Base-by-base conservation (phyloP, 805 yeast genomes). In the Metschnikowia cubensis region DNA sequence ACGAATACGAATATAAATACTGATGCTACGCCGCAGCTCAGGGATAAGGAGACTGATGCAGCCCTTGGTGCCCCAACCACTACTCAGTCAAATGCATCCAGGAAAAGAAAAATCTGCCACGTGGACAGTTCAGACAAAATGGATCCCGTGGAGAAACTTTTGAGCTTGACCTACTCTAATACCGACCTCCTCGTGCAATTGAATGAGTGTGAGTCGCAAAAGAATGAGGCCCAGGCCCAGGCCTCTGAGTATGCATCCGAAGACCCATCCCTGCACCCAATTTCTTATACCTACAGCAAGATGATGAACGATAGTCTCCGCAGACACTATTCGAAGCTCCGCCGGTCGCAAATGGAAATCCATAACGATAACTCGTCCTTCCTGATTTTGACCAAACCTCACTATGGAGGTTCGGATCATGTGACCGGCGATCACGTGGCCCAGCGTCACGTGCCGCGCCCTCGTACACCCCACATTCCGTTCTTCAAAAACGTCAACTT, bases 71-170 rank as follows among this genome's bases (percentile, higher is more conserved):
- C 29, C 11, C 11, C 3, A 25, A 25, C 29, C 11, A 8, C 29
- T 25, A 25, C 29, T 3, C 29, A 8, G 11, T 25, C 29, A 25
- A 25, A 25, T 25, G 38, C 31, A 15, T 6, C 44, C 39, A 43
- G 35, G 18, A 43, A 43, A 13, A 22, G 46, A 22, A 43, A 17
- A 20, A 22, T 43, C 10, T 38, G 18, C 40, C 3, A 43, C 4
- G 33, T 22, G 13, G 46, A 43, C 17, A 6, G 8, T 3, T 35
- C 46, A 0, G 74, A 71, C 51, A 68, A 59, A 48, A 65, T 72
- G 25, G 77, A 73, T 54, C 77, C 77, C 5, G 75, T 73, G 46
- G 75, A 73, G 55, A 71, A 65, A 52, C 63, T 73, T 34, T 60
- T 73, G 45, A 66, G 73, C 49, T 65, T 70, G 48, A 62, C 73